phyloP scores from a whole-genome alignment of 768 basidiomycete species.

The Brasilioporus rufonigricans region DNA sequence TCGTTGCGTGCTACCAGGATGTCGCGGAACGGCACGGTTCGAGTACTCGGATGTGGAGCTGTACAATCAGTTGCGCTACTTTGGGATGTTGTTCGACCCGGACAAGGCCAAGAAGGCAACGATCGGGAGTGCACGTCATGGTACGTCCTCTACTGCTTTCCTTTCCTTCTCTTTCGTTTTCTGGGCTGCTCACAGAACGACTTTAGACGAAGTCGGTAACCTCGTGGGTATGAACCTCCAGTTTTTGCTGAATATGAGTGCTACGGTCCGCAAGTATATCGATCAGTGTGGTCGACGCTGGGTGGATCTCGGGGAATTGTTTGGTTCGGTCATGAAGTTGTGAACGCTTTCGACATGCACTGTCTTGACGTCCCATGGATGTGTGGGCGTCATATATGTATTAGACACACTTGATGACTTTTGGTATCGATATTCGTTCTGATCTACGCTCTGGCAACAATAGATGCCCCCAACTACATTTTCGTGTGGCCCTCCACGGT shows the following conservation, averaged over 20 bases:
- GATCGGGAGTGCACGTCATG: constrained; percentile 42
- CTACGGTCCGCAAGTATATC: constrained; percentile 75
- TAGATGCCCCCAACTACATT: background rate
- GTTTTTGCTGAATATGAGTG: constrained; percentile 51
- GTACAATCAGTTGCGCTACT: constrained; percentile 90
- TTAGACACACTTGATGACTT: background rate
- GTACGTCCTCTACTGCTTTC: constrained; percentile 26
- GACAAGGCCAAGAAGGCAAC: constrained; percentile 58
- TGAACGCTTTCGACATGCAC: constrained; percentile 25
- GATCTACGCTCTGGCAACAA: background rate
- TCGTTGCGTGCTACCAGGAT: constrained; percentile 57
- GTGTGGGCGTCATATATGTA: background rate
- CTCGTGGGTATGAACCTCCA: constrained; percentile 48
- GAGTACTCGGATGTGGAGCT: constrained; percentile 84
- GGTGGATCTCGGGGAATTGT: constrained; percentile 78
- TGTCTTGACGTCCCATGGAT: background rate
- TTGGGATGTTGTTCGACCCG: constrained; percentile 70
- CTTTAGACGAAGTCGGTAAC: constrained; percentile 39
- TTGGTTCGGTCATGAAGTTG: constrained; percentile 71
- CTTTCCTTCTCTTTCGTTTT: background rate
- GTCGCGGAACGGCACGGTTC: constrained; percentile 7
- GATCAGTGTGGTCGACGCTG: constrained; percentile 85
- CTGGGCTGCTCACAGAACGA: background rate
- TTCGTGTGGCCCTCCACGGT: constrained; percentile 39
- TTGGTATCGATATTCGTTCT: constrained; percentile 4